Percentiles rank a stretch among this genome's conserved stretches.
Conservation (phyloP, 192 early-diverging fungal genomes). For the Coemansia brasiliensis region DNA sequence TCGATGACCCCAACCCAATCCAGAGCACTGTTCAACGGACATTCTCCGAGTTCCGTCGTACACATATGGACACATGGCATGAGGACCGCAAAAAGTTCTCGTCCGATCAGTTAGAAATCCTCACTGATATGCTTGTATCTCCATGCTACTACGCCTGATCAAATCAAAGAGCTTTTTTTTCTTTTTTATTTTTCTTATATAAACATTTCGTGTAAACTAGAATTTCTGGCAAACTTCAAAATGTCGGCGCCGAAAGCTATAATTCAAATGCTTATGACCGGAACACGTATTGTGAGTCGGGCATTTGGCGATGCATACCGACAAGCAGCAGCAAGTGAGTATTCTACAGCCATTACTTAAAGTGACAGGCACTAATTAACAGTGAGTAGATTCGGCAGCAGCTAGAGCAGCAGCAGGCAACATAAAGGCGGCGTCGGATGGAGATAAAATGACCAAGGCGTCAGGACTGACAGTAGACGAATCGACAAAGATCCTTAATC, state of each 20-base stretch:
- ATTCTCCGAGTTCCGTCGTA: conserved; percentile 92
- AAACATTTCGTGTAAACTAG: background rate
- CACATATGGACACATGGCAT: conserved; percentile 95
- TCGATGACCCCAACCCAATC: conserved; percentile 84
- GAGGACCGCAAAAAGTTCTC: conserved; percentile 79
- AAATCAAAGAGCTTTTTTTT: too few relatives aligned
- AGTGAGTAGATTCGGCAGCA: conserved; percentile 60
- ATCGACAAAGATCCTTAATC: conserved; percentile 86
- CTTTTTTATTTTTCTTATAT: background rate
- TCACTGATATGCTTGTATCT: conserved; percentile 88
- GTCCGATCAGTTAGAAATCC: conserved; percentile 70
- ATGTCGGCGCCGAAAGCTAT: conserved; percentile 70
- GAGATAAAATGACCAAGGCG: conserved; percentile 70
- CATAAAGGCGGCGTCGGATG: conserved; percentile 54
- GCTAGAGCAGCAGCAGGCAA: conserved; percentile 69
- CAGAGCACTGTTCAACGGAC: conserved; percentile 79
- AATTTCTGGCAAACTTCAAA: too few relatives aligned
- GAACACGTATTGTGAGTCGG: conserved; percentile 80
- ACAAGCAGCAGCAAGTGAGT: conserved; percentile 67
- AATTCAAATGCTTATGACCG: conserved; percentile 75
- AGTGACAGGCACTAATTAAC: too few relatives aligned
- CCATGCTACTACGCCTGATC: conserved; percentile 79
- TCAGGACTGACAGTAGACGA: conserved; percentile 89
- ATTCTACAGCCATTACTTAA: background rate
- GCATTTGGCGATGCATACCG: conserved; percentile 94